Base-by-base conservation (phyloP, 148 eudicot genomes). In the Gaultheria prostrata region DNA sequence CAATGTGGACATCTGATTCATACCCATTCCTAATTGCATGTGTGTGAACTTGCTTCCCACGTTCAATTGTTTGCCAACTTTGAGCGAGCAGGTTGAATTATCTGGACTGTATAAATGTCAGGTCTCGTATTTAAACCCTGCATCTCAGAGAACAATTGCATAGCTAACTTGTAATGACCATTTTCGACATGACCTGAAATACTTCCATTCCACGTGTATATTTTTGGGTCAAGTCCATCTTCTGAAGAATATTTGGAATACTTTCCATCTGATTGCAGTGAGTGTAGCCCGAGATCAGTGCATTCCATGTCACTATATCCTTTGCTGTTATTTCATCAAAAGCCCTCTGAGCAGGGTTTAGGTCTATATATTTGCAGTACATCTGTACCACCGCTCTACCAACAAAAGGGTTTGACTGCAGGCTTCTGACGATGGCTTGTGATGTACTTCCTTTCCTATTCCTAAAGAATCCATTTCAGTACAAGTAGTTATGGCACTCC, bases 31-130 rank as follows among this genome's bases (percentile, higher is more conserved):
- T 83, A 39, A 92, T 82, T 8, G 90, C 79, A 84, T 91, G 84
- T 33, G 90, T 87, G 75, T 91, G 95, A 83, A 91, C 84, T 80
- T 91, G 92, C 85, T 92, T 91, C 17, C 93, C 92, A 65, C 90
- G 84, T 32, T 87, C 88, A 53, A 89, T 67, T 49, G 89, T 86
- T n/a, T 56, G 90, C 92, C 70, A 91, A 83, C 83, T 76, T 91
- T 17, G 92, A 88, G 85, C 92, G 89, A 20, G 89, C 88, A 48
- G 88, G 75, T 82, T 89, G 83, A 53, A 86, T 59, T 32, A 83
- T 83, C 24, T 91, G 90, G 3, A 87, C 80, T 26, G 92, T 88
- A 77, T 91, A 89, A 20, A 86, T 86, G 85, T 92, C 95, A 32
- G 93, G 89, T 53, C 83, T 84, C 79, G 87, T 56, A 48, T 85